Conservation (phyloP, 345 rosid genomes). For the Gossypium turneri region DNA sequence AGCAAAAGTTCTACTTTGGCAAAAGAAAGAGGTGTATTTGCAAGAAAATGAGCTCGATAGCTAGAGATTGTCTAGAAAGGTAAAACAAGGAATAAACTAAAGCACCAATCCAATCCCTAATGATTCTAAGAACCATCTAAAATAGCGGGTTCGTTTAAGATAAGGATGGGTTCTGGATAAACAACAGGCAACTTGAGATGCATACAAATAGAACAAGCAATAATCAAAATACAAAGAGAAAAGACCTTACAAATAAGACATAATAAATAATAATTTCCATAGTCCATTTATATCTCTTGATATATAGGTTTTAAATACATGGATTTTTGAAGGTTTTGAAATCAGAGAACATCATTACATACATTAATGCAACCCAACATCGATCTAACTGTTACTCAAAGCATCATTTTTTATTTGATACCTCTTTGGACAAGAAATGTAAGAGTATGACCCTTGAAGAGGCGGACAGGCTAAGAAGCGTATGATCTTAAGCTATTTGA, state of each 20-base stretch:
- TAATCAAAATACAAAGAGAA: background rate
- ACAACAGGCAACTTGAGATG: background rate
- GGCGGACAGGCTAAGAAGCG: background rate
- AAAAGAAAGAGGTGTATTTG: background rate
- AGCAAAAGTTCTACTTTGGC: background rate
- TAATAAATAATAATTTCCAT: background rate
- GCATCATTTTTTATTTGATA: background rate
- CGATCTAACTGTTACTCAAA: background rate
- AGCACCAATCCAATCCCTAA: background rate
- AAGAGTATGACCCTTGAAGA: background rate
- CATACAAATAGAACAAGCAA: background rate
- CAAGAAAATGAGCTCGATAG: background rate
- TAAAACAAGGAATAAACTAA: background rate
- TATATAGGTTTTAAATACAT: background rate
- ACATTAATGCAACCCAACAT: background rate
- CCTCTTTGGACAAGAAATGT: background rate
- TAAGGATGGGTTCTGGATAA: background rate
- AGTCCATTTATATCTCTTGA: background rate
- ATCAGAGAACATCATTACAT: background rate
- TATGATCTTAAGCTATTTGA: background rate
- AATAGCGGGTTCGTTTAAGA: background rate
- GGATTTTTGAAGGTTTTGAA: background rate
- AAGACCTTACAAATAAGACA: background rate
- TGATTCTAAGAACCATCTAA: background rate
- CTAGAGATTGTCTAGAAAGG: background rate